These are phyloP conservation scores for Alternaria sp. DNA, from an alignment of 2,329 filamentous ascomycete genomes.

Conservation along the genomic window DNA sequence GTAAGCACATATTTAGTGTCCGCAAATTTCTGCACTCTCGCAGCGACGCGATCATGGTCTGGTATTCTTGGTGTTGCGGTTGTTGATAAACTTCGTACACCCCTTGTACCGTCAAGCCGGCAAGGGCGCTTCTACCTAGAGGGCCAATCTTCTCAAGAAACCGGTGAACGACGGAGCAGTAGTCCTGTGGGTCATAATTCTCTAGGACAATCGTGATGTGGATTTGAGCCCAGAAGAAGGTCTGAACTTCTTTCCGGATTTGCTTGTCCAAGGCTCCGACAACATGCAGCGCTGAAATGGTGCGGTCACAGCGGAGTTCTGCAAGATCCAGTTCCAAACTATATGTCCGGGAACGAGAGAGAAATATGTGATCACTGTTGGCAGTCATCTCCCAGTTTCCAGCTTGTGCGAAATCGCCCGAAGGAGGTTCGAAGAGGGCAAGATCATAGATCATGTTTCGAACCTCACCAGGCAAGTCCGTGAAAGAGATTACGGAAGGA, in stretches of 20 bases:
- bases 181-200: background rate
- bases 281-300: background rate
- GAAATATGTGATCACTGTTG: too few relatives aligned
- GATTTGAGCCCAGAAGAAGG: background rate
- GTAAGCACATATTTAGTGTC: background rate
- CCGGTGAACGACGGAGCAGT: background rate
- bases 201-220: background rate
- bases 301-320: background rate
- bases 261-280: background rate
- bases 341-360: too few relatives aligned
- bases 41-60: background rate
- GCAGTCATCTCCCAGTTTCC: background rate
- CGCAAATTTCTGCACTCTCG: background rate
- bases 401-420: background rate
- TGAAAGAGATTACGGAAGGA: background rate
- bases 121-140: background rate
- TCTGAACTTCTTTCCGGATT: background rate
- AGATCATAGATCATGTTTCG: background rate
- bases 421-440: background rate
- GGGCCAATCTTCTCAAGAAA: background rate
- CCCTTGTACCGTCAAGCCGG: background rate
- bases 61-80: background rate
- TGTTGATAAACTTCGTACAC: too few relatives aligned
- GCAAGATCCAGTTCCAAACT: too few relatives aligned
- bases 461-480: background rate